A percentile compares a stretch with the other conserved stretches of the same genome.
These are phyloP conservation scores for Fraxinus latifolia DNA, from an alignment of 305 asterid species.

Conservation along the genomic window DNA sequence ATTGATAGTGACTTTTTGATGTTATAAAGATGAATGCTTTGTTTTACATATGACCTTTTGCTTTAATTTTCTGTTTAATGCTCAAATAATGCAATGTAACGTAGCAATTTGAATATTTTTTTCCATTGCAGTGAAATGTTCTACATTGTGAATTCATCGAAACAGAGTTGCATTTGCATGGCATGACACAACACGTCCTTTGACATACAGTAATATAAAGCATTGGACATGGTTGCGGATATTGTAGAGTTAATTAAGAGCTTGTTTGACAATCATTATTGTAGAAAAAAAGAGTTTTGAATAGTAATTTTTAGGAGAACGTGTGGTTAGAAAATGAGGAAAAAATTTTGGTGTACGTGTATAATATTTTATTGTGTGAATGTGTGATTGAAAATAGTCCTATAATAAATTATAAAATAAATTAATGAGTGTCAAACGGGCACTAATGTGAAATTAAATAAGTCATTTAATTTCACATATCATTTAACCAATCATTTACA, in stretches of 20 bases:
- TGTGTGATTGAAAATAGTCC: too few relatives aligned
- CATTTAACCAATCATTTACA: too few relatives aligned
- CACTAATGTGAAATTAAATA: too few relatives aligned
- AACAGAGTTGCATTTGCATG: neutral
- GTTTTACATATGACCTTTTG: neutral
- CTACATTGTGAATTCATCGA: neutral
- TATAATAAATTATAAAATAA: too few relatives aligned
- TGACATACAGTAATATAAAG: neutral
- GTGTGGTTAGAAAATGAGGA: too few relatives aligned
- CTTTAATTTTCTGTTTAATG: neutral
- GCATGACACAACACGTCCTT: neutral
- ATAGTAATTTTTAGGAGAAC: too few relatives aligned
- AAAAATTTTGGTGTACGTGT: too few relatives aligned
- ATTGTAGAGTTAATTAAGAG: neutral
- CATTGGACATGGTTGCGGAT: neutral
- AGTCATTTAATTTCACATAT: too few relatives aligned
- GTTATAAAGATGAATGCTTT: neutral
- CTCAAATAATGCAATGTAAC: neutral
- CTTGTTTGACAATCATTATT: too few relatives aligned
- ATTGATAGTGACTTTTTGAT: neutral
- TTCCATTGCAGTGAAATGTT: neutral
- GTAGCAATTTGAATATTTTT: neutral
- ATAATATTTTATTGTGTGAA: too few relatives aligned
- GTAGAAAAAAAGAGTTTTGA: too few relatives aligned
- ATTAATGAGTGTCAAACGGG: too few relatives aligned